Base-by-base conservation (phyloP, 129 eudicot genomes). In the Lonicera japonica region DNA sequence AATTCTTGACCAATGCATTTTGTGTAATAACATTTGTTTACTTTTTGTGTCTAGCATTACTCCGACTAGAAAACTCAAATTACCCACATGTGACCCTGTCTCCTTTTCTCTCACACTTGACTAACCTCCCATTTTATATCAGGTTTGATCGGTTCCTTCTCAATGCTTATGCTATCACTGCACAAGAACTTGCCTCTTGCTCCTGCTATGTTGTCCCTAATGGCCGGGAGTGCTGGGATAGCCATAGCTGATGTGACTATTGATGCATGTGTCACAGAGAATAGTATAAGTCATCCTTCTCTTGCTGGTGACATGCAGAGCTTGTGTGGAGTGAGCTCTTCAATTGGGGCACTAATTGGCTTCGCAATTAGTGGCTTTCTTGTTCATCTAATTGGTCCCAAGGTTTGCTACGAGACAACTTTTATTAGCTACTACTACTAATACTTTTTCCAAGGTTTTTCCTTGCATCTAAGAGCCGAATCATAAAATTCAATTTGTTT, bases 261-360 rank as follows among this genome's bases (percentile, higher is more conserved):
- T 40, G 97, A 91, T 77, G 97, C 97, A 1, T 87, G 90, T 78
- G 97, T 91, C 59, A 89, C 97, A 1, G 87, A 87, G 76, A 84
- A 84, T 71, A 81, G 89, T 74, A 86, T 77, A 38, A 77, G 75
- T 48, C 95, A 87, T 71, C 94, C 87, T 67, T 69, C 82, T 73
- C 94, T 91, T 78, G 95, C 95, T 64, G 85, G 96, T 43, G 97
- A 90, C 70, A 75, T 90, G 89, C 97, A 90, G 75, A 90, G 89
- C 79, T 79, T 86, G 69, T 90, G 95, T 68, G 86, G 90, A 25
- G 39, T 90, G 65, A 76, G 97, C 65, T 75, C 94, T 21, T 79
- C 95, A 21, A 71, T 77, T 4, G 97, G 97, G 36, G 80, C 85
- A 20, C 82, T 90, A 18, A 55, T 83, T 48, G 97, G 97, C 55